These are phyloP conservation scores for Teratosphaeria nubilosa DNA, from an alignment of 2,329 filamentous ascomycete genomes.

Conservation along the genomic window DNA sequence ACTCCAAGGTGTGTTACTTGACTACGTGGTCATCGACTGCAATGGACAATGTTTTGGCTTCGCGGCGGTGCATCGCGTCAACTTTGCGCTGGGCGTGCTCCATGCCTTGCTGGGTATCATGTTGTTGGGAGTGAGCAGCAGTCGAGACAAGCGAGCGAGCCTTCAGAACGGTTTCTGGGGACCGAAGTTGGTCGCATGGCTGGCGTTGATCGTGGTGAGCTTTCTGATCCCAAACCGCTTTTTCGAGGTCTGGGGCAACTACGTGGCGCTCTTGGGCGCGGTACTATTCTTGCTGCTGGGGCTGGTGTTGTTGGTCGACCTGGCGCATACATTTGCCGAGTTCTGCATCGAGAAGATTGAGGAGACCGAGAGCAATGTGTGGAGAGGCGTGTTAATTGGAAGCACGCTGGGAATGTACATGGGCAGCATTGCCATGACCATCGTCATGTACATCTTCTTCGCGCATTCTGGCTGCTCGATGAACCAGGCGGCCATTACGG, in stretches of 20 bases:
- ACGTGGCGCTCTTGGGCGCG: conserved; percentile 75
- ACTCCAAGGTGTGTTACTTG: conserved; percentile 78
- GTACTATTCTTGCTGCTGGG: conserved; percentile 91
- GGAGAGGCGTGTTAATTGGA: conserved; percentile 80
- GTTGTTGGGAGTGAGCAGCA: conserved; percentile 75
- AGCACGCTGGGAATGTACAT: conserved; percentile 92
- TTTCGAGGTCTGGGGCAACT: conserved; percentile 94
- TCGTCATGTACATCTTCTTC: conserved; percentile 97
- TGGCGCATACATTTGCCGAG: conserved; percentile 95
- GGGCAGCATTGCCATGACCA: conserved; percentile 82
- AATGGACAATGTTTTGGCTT: conserved; percentile 83
- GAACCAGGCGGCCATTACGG: conserved; percentile 91
- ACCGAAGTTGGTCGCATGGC: conserved; percentile 85
- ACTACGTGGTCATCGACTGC: conserved; percentile 94
- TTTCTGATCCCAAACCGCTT: conserved; percentile 94
- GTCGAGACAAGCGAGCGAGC: conserved; percentile 74
- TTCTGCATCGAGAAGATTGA: conserved; percentile 93
- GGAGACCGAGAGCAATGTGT: conserved; percentile 69
- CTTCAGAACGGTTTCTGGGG: conserved; percentile 99
- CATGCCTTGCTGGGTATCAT: conserved; percentile 78
- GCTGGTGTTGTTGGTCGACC: conserved; percentile 81
- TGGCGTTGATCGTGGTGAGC: conserved; percentile 75
- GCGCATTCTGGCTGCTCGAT: conserved; percentile 71
- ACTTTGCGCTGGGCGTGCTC: conserved; percentile 91
- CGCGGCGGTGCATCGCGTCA: conserved; percentile 93